Evolutionary conservation across 164 flowering plant genomes (phyloP).

Genomic region (Stephania yunnanensis): DNA sequence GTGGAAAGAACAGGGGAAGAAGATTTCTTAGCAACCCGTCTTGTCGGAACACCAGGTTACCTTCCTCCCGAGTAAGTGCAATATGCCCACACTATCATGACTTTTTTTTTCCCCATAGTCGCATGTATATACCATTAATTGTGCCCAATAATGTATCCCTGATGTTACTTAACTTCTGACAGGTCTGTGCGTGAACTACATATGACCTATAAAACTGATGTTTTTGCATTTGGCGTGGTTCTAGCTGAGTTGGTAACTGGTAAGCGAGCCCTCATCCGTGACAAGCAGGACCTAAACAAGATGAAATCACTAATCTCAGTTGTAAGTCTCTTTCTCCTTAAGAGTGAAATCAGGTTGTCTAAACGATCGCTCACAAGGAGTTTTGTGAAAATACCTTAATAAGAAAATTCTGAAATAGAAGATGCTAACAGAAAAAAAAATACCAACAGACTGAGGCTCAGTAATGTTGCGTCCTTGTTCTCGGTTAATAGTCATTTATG

Average conservation of each 20-base stretch:
- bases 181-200: conserved; percentile 78
- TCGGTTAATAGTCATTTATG: too few relatives aligned
- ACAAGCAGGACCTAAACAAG: conserved; percentile 44
- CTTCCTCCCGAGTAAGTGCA: conserved; percentile 71
- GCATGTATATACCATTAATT: neutral
- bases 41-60: conserved; percentile 76
- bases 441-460: neutral
- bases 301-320: conserved; percentile 61
- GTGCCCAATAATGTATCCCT: neutral
- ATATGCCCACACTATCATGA: neutral
- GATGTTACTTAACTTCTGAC: conserved; percentile 2
- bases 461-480: too few relatives aligned
- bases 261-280: conserved; percentile 55
- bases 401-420: neutral
- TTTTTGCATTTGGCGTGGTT: conserved; percentile 76
- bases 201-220: conserved; percentile 58
- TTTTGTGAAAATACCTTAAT: neutral
- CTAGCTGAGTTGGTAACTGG: conserved; percentile 72
- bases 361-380: neutral
- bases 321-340: conserved; percentile 31
- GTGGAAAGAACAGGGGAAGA: conserved; percentile 54
- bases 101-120: neutral
- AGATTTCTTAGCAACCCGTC: conserved; percentile 52
- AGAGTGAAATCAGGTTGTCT: neutral
- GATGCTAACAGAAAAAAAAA: neutral